A percentile compares a stretch with the other conserved stretches of the same genome.
Evolutionary conservation across 108 stramenopile genomes (phyloP).

Genomic region (Stephanodiscus triporus): DNA sequence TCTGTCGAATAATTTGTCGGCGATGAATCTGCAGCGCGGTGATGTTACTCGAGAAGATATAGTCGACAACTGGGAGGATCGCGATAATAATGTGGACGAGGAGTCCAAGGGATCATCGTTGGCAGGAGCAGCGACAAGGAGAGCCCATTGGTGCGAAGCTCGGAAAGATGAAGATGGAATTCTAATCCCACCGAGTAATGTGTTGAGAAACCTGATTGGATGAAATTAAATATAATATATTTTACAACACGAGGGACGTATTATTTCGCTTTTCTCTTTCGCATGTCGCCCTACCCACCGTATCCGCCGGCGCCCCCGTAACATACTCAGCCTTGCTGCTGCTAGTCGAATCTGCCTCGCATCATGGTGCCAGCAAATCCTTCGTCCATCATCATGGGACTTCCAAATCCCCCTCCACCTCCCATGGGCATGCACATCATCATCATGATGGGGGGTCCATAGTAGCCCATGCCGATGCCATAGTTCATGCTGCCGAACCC

Average conservation of each 20-base stretch:
- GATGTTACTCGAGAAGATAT: slow-evolving; percentile 12
- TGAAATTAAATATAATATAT: slow-evolving; percentile 12
- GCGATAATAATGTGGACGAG: not conserved
- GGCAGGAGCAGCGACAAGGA: not conserved
- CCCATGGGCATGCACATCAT: no score
- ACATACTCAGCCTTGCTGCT: not conserved
- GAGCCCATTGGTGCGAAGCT: not conserved
- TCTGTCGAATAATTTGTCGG: slow-evolving; percentile 14
- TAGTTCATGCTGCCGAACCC: no score
- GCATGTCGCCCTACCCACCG: no score
- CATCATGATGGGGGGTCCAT: no score
- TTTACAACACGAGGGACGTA: no score
- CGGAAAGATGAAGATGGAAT: slow-evolving; percentile 40
- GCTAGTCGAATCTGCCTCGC: not conserved
- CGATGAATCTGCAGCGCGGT: not conserved
- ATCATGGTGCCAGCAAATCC: no score
- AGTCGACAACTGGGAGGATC: slow-evolving; percentile 29
- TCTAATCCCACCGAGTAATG: slow-evolving; percentile 22
- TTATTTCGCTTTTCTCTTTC: no score
- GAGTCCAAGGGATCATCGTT: not conserved
- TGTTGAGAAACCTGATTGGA: slow-evolving; percentile 23
- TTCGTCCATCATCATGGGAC: no score
- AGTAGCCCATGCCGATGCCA: no score
- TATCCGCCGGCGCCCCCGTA: not conserved
- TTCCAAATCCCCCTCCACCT: no score